phyloP scores from a whole-genome alignment of 2,329 filamentous ascomycete genomes.

The Aureobasidium sp. region DNA sequence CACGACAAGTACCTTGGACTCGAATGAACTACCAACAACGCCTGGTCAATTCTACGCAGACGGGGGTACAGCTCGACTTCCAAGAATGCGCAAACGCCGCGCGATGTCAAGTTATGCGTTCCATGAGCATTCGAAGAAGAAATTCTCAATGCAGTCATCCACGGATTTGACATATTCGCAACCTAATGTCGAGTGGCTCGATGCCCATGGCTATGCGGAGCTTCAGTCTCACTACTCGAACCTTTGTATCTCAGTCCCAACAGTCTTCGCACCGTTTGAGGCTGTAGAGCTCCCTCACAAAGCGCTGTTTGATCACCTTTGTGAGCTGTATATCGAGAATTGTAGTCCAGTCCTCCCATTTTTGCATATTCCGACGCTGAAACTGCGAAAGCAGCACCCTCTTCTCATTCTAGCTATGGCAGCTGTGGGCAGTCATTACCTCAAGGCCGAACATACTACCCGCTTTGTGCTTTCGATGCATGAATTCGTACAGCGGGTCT shows the following conservation, averaged over 20 bases:
- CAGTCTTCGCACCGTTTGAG: not conserved
- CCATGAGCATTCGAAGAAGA: not conserved
- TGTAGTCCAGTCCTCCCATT: not conserved
- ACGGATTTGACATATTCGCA: not conserved
- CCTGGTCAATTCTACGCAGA: not conserved
- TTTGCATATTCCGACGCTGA: not conserved
- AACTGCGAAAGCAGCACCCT: slow-evolving; percentile 4
- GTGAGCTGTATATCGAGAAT: not conserved
- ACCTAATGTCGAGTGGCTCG: not conserved
- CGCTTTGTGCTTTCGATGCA: slow-evolving; percentile 14
- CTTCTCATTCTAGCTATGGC: slow-evolving; percentile 24
- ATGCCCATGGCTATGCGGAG: not conserved
- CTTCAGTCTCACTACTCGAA: not conserved
- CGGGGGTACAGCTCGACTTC: not conserved
- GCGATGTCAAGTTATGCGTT: not conserved
- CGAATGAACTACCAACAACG: not conserved
- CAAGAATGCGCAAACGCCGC: not conserved
- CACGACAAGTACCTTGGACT: not conserved
- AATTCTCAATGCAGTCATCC: not conserved
- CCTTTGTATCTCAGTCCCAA: not conserved
- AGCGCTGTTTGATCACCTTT: not conserved
- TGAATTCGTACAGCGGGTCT: slow-evolving; percentile 16
- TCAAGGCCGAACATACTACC: slow-evolving; percentile 11
- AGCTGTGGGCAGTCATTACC: slow-evolving; percentile 24
- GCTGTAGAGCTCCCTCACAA: not conserved